phyloP scores from a whole-genome alignment of 2,329 filamentous ascomycete species.

The Aspergillus tamarii region DNA sequence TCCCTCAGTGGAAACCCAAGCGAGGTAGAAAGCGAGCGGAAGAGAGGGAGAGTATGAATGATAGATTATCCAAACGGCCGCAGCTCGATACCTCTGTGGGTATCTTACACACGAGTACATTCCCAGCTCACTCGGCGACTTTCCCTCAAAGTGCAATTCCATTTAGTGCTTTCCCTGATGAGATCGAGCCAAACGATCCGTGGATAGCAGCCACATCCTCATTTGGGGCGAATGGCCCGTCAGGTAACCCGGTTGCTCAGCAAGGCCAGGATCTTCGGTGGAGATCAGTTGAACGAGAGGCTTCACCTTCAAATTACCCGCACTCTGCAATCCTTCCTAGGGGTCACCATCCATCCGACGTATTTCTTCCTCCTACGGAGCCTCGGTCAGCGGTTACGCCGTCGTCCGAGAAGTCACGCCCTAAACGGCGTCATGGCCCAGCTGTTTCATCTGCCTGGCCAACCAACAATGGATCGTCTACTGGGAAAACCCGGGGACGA shows the following conservation, averaged over 20 bases:
- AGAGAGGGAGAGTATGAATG: slow-evolving; percentile 63
- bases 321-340: slow-evolving; percentile 75
- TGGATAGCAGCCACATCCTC: slow-evolving; percentile 46
- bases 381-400: slow-evolving; percentile 76
- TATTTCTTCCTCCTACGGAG: slow-evolving; percentile 50
- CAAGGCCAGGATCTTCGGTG: slow-evolving; percentile 45
- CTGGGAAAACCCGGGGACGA: slow-evolving; percentile 75
- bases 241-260: slow-evolving; percentile 30
- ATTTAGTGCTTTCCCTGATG: slow-evolving; percentile 59
- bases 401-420: slow-evolving; percentile 51
- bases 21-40: slow-evolving; percentile 65
- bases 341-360: slow-evolving; percentile 36
- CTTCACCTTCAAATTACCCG: slow-evolving; percentile 72
- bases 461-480: slow-evolving; percentile 62
- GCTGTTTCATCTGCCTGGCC: slow-evolving; percentile 92
- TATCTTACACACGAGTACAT: slow-evolving; percentile 46
- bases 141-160: slow-evolving; percentile 57
- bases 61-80: slow-evolving; percentile 59
- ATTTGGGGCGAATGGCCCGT: slow-evolving; percentile 45
- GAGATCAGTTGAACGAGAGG: slow-evolving; percentile 57
- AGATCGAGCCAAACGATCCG: slow-evolving; percentile 50
- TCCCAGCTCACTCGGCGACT: slow-evolving; percentile 48
- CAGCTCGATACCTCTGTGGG: slow-evolving; percentile 61
- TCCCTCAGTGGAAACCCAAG: slow-evolving; percentile 72
- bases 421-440: slow-evolving; percentile 70